Evolutionary conservation across 2,329 filamentous ascomycete genomes (phyloP).

Genomic region (Talaromyces sp.): DNA sequence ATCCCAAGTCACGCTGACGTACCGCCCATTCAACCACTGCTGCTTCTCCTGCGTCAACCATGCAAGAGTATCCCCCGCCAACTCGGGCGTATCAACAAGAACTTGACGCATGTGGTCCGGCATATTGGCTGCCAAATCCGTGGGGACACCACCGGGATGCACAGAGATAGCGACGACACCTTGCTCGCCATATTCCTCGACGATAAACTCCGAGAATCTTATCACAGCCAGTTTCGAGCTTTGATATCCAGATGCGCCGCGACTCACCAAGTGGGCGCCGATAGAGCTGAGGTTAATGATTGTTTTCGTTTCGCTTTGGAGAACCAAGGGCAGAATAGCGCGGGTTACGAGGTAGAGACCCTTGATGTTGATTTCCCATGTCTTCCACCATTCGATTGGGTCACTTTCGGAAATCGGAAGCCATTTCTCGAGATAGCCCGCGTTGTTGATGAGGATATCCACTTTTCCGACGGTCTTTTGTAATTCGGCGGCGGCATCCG

Average conservation of each 20-base stretch:
- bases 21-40: conserved; percentile 27
- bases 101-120: conserved; percentile 23
- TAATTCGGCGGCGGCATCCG: conserved; percentile 33
- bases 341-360: conserved; percentile 48
- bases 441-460: conserved; percentile 52
- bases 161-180: conserved; percentile 39
- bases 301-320: conserved; percentile 34
- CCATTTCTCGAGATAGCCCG: conserved; percentile 34
- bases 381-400: conserved; percentile 41
- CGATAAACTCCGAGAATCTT: conserved; percentile 47
- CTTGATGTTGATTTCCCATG: conserved; percentile 49
- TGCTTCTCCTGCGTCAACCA: conserved; percentile 25
- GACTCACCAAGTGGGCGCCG: conserved; percentile 37
- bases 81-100: conserved; percentile 30
- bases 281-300: conserved; percentile 50
- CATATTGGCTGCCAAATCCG: conserved; percentile 41
- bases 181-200: conserved; percentile 43
- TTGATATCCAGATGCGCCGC: conserved; percentile 47
- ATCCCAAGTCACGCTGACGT: conserved; percentile 23
- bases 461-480: conserved; percentile 32
- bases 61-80: conserved; percentile 26
- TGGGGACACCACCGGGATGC: conserved; percentile 49
- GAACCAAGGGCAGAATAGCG: conserved; percentile 47
- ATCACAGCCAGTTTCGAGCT: conserved; percentile 45
- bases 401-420: conserved; percentile 34